phyloP scores from a whole-genome alignment of 2,329 filamentous ascomycete genomes.

The Claviceps humidiphila region DNA sequence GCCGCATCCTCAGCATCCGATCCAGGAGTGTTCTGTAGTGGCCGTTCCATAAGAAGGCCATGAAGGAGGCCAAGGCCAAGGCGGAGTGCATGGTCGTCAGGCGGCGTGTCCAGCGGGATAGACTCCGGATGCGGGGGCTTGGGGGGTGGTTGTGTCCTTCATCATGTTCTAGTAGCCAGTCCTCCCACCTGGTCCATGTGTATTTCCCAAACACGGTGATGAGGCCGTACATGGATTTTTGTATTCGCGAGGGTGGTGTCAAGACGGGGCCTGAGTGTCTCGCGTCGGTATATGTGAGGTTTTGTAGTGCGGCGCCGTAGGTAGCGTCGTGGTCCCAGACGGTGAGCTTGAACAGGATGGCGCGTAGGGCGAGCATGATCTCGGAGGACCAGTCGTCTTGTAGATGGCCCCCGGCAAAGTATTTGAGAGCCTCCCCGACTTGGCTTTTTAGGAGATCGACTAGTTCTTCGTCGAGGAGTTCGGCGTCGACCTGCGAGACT shows the following conservation, averaged over 20 bases:
- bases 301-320: conserved; percentile 87
- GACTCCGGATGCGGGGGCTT: conserved; percentile 33
- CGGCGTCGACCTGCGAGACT: conserved; percentile 91
- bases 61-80: conserved; percentile 72
- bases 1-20: conserved; percentile 66
- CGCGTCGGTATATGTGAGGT: conserved; percentile 79
- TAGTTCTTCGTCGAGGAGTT: conserved; percentile 87
- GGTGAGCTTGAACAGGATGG: conserved; percentile 81
- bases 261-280: conserved; percentile 49
- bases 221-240: conserved; percentile 74
- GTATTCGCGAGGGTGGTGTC: conserved; percentile 60
- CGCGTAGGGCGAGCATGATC: conserved; percentile 64
- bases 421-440: conserved; percentile 76
- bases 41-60: conserved; percentile 83
- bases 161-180: conserved; percentile 65
- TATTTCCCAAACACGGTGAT: conserved; percentile 82
- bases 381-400: conserved; percentile 81
- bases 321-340: conserved; percentile 95
- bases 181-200: conserved; percentile 84
- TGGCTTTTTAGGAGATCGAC: conserved; percentile 74
- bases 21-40: conserved; percentile 85
- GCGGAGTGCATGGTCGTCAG: conserved; percentile 65
- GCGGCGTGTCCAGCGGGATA: conserved; percentile 58
- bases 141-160: conserved; percentile 54
- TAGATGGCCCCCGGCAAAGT: conserved; percentile 61